These are phyloP conservation scores for Albizia julibrissin DNA, from an alignment of 306 rosid genomes.

Conservation along the genomic window DNA sequence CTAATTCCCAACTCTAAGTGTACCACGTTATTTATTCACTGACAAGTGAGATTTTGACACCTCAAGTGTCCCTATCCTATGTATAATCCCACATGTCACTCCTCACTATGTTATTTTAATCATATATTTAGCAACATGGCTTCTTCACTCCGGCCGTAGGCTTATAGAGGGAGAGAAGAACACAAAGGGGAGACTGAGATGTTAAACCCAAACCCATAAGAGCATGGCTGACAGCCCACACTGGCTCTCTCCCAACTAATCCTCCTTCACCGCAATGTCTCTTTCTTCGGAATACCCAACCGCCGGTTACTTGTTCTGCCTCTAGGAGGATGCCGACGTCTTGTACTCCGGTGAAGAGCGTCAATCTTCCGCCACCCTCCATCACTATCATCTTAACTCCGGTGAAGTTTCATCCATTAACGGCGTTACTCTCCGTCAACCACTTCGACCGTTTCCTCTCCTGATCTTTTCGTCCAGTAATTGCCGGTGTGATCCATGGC, in stretches of 20 bases:
- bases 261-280: slow-evolving; percentile 30
- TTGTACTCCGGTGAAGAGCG: not conserved
- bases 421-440: slow-evolving; percentile 69
- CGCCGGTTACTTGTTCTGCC: slow-evolving; percentile 31
- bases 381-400: not conserved
- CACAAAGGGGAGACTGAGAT: not conserved
- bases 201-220: slow-evolving; percentile 38
- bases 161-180: too few relatives aligned
- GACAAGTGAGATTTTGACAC: too few relatives aligned
- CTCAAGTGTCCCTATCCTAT: too few relatives aligned
- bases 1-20: too few relatives aligned
- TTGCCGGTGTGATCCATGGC: too few relatives aligned
- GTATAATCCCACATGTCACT: too few relatives aligned
- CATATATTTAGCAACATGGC: too few relatives aligned
- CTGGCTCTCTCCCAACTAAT: not conserved
- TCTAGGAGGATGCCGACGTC: slow-evolving; percentile 25
- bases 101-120: too few relatives aligned
- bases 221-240: not conserved
- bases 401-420: not conserved
- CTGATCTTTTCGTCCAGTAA: not conserved
- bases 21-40: too few relatives aligned
- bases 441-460: slow-evolving; percentile 78
- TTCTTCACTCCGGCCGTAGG: too few relatives aligned
- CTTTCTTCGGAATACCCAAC: slow-evolving; percentile 23
- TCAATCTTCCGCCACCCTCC: slow-evolving; percentile 21